Evolutionary conservation across 169 alveolate species (phyloP).

Genomic region (Eimeria tenella): DNA sequence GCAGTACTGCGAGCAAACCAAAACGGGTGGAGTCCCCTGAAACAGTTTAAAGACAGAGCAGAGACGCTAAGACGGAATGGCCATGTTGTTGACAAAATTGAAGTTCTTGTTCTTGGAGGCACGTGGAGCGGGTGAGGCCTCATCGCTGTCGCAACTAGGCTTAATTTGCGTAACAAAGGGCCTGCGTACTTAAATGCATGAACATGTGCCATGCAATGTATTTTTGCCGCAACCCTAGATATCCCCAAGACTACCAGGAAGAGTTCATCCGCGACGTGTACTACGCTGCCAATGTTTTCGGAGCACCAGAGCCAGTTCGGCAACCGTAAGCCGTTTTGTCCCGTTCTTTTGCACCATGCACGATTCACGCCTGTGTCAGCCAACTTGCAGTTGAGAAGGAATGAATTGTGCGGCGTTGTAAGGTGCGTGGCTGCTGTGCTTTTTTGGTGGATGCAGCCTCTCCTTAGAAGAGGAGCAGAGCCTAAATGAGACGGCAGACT

Average conservation of each 20-base stretch:
- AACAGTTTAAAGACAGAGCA: conserved; percentile 95
- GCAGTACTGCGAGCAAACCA: conserved; percentile 97
- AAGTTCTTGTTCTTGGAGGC: conserved; percentile 95
- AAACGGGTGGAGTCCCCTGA: conserved; percentile 92
- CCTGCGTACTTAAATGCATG: neutral
- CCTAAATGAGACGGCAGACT: conserved; percentile 83
- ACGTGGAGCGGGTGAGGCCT: conserved; percentile 91
- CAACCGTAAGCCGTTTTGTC: conserved; percentile 66
- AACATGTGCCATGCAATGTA: too few species aligned
- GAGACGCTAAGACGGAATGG: conserved; percentile 94
- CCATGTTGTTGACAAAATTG: conserved; percentile 95
- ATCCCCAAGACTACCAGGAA: conserved; percentile 93
- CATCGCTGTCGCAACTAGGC: too few species aligned
- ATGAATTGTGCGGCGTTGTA: neutral
- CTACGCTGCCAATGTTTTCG: conserved; percentile 95
- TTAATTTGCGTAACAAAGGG: neutral
- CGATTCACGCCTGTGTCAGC: too few species aligned
- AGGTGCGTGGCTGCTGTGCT: neutral
- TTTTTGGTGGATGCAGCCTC: conserved; percentile 64
- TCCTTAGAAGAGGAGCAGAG: conserved; percentile 85
- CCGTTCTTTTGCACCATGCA: too few species aligned
- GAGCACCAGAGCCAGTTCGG: conserved; percentile 79
- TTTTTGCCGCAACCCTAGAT: conserved; percentile 83
- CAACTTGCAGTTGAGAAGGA: too few species aligned
- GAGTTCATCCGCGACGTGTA: conserved; percentile 94